Percentiles rank a stretch among this genome's conserved stretches.
Evolutionary conservation across 2,329 filamentous ascomycete species (phyloP).

Genomic region (Torrubiella hemipterigena): DNA sequence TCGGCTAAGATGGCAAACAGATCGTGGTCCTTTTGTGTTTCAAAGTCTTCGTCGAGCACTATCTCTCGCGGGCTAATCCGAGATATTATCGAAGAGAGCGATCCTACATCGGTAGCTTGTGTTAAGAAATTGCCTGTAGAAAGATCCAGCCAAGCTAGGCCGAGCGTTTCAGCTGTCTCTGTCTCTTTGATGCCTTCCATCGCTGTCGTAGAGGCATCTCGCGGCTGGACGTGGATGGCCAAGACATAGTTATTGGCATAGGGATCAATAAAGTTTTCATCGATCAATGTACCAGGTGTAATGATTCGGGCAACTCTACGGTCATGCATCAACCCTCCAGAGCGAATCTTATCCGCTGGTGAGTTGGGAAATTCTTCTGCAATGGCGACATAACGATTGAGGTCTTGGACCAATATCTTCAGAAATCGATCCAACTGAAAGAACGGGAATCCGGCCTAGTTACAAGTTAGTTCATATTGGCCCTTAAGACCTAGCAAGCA

Average conservation of each 20-base stretch:
- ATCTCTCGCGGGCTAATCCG: conserved; percentile 78
- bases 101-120: conserved; percentile 57
- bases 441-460: conserved; percentile 78
- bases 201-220: not conserved
- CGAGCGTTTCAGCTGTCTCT: conserved; percentile 36
- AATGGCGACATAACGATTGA: conserved; percentile 84
- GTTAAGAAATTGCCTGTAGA: conserved; percentile 93
- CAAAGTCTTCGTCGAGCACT: conserved; percentile 56
- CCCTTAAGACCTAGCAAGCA: conserved; percentile 9
- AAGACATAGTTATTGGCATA: conserved; percentile 89
- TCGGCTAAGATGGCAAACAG: conserved; percentile 60
- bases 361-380: conserved; percentile 83
- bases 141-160: conserved; percentile 86
- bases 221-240: conserved; percentile 52
- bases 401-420: conserved; percentile 83
- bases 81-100: conserved; percentile 69
- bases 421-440: conserved; percentile 88
- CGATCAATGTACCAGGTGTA: conserved; percentile 89
- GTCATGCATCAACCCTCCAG: conserved; percentile 72
- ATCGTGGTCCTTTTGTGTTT: conserved; percentile 44
- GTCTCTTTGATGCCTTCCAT: not conserved
- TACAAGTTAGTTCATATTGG: conserved; percentile 9
- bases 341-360: conserved; percentile 55
- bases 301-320: conserved; percentile 77
- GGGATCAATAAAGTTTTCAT: conserved; percentile 94